phyloP scores from a whole-genome alignment of 495 filamentous ascomycete genomes.

The Chaetomium fimeti region DNA sequence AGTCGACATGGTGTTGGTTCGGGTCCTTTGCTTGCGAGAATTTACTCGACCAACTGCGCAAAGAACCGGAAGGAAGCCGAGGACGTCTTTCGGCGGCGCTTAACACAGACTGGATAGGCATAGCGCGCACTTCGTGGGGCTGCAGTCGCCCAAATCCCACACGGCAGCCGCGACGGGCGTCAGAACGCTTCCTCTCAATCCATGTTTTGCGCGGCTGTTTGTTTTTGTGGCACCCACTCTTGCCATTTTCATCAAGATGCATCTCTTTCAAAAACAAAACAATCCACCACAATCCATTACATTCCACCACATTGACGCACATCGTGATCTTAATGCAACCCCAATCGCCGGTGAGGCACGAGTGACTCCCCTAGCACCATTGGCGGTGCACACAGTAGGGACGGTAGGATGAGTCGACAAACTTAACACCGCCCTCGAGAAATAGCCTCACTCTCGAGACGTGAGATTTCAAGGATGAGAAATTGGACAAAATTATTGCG shows the following conservation, averaged over 20 bases:
- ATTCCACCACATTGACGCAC: neutral
- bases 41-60: slow-evolving; percentile 3
- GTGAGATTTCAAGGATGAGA: neutral
- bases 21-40: neutral
- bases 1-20: slow-evolving; percentile 14
- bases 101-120: neutral
- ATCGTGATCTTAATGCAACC: neutral
- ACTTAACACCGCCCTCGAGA: neutral
- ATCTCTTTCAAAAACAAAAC: neutral
- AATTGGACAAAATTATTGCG: neutral
- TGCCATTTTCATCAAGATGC: neutral
- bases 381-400: too few relatives aligned
- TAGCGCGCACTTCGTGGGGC: neutral
- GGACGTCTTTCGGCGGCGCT: neutral
- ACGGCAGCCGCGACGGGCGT: neutral
- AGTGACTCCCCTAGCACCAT: neutral
- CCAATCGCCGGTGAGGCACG: neutral
- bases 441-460: neutral
- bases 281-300: neutral
- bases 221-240: neutral
- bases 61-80: neutral
- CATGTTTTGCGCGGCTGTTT: neutral
- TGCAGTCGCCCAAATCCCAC: neutral
- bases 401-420: neutral
- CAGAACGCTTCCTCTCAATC: neutral